Evolutionary conservation across 1,139 yeast genomes (phyloP).

Genomic region (Eremothecium coryli): DNA sequence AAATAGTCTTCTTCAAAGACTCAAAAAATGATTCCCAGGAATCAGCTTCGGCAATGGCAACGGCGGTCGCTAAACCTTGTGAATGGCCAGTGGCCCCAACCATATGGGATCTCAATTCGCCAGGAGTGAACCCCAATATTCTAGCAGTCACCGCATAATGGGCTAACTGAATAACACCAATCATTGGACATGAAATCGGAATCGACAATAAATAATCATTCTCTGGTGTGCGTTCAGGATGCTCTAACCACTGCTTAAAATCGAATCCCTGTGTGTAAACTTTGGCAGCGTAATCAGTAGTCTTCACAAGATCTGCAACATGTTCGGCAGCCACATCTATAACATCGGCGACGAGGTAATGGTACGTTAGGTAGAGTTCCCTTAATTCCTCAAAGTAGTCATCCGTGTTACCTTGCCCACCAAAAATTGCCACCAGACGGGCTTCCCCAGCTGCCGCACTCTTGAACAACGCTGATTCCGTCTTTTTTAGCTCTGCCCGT

Average conservation of each 20-base stretch:
- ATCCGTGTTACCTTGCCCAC: conserved; percentile 98
- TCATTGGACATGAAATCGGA: conserved; percentile 92
- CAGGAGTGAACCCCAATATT: conserved; percentile 81
- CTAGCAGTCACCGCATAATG: conserved; percentile 86
- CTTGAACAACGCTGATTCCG: conserved; percentile 56
- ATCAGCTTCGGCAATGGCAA: conserved; percentile 78
- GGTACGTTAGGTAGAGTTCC: conserved; percentile 68
- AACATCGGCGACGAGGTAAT: conserved; percentile 65
- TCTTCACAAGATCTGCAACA: conserved; percentile 58
- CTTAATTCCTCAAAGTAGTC: conserved; percentile 95
- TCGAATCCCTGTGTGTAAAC: conserved; percentile 92
- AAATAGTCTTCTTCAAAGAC: conserved; percentile 67
- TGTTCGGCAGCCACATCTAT: conserved; percentile 59
- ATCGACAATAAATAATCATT: conserved; percentile 80
- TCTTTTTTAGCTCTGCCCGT: conserved; percentile 41
- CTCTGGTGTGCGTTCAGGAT: conserved; percentile 82
- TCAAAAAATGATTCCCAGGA: conserved; percentile 76
- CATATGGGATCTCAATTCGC: conserved; percentile 63
- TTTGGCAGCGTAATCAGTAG: conserved; percentile 72
- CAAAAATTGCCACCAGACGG: conserved; percentile 73
- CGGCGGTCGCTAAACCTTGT: conserved; percentile 92
- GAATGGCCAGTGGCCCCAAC: conserved; percentile 96
- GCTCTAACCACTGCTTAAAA: conserved; percentile 74
- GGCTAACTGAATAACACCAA: conserved; percentile 88
- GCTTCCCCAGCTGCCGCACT: conserved; percentile 53